A percentile compares a stretch with the other conserved stretches of the same genome.
These are phyloP conservation scores for Athelia psychrophila DNA, from an alignment of 1,284 basidiomycete genomes.

Conservation along the genomic window DNA sequence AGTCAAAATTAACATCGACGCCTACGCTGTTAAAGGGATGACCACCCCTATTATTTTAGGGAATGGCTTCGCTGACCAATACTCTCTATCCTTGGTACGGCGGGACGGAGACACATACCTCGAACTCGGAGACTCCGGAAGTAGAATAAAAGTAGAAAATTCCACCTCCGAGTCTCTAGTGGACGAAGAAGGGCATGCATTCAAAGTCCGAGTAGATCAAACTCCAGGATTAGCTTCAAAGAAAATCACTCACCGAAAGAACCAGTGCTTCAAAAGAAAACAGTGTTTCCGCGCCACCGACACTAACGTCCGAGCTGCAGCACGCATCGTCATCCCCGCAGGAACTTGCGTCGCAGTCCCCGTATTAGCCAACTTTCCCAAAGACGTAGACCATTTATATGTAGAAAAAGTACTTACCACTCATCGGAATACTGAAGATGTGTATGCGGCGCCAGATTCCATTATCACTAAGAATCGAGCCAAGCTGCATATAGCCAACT, in stretches of 20 bases:
- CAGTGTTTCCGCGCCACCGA: background rate
- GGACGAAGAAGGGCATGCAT: constrained; percentile 10
- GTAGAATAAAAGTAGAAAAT: constrained; percentile 7
- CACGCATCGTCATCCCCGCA: background rate
- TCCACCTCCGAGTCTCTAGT: constrained; percentile 1
- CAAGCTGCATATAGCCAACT: constrained; percentile 17
- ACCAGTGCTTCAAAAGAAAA: background rate
- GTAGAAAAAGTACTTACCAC: background rate
- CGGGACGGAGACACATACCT: constrained; percentile 16
- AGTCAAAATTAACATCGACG: background rate
- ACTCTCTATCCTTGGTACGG: constrained; percentile 23
- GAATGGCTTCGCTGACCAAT: constrained; percentile 20
- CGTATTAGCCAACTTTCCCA: background rate
- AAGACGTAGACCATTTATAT: background rate
- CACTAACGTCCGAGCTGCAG: background rate
- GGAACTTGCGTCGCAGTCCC: background rate
- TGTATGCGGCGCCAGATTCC: constrained; percentile 14
- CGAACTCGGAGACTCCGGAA: constrained; percentile 19
- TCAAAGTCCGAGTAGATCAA: constrained; percentile 8
- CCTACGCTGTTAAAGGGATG: constrained; percentile 3
- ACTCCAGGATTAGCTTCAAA: background rate
- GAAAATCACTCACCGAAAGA: background rate
- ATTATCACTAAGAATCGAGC: constrained; percentile 13
- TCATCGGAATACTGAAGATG: constrained; percentile 8
- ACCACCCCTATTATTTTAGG: background rate